phyloP scores from a whole-genome alignment of 352 stramenopile species.

The Phytopythium montanum region DNA sequence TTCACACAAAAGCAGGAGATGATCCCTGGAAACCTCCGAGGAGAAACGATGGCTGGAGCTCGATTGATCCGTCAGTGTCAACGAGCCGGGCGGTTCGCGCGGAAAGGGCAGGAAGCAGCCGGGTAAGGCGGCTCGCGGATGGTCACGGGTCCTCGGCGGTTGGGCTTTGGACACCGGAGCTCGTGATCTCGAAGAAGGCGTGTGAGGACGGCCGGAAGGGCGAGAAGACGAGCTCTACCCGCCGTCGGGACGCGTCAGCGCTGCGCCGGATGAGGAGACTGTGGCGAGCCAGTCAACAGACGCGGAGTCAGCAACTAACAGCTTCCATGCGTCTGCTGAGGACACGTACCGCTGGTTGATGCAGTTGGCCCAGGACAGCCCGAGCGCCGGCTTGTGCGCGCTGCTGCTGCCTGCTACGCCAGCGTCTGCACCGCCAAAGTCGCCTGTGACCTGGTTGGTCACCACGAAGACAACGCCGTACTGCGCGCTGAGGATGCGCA shows the following conservation, averaged over 20 bases:
- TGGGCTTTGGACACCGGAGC: slow-evolving; percentile 26
- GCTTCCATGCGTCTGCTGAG: background rate
- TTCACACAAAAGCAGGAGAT: no score
- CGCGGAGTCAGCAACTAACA: background rate
- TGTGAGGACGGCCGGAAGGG: slow-evolving; percentile 33
- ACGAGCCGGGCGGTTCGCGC: background rate
- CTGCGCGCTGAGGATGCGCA: slow-evolving; percentile 77
- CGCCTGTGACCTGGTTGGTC: slow-evolving; percentile 80
- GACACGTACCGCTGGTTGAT: slow-evolving; percentile 70
- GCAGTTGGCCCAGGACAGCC: slow-evolving; percentile 81
- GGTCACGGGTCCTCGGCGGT: background rate
- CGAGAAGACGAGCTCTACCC: slow-evolving; percentile 55
- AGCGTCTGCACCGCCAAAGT: slow-evolving; percentile 32
- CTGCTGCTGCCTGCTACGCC: slow-evolving; percentile 7
- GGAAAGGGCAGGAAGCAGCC: background rate
- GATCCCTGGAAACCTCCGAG: background rate
- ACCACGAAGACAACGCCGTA: slow-evolving; percentile 73
- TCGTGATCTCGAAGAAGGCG: slow-evolving; percentile 60
- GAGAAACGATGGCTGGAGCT: background rate
- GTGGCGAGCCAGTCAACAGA: background rate
- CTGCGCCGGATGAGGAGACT: slow-evolving; percentile 54
- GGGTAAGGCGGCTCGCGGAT: no score
- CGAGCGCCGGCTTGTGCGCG: slow-evolving; percentile 54
- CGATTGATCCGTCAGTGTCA: background rate
- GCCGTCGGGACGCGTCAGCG: slow-evolving; percentile 20